A percentile compares a stretch with the other conserved stretches of the same genome.
phyloP scores from a whole-genome alignment of 257 asterid genomes.

The Plantago ovata region DNA sequence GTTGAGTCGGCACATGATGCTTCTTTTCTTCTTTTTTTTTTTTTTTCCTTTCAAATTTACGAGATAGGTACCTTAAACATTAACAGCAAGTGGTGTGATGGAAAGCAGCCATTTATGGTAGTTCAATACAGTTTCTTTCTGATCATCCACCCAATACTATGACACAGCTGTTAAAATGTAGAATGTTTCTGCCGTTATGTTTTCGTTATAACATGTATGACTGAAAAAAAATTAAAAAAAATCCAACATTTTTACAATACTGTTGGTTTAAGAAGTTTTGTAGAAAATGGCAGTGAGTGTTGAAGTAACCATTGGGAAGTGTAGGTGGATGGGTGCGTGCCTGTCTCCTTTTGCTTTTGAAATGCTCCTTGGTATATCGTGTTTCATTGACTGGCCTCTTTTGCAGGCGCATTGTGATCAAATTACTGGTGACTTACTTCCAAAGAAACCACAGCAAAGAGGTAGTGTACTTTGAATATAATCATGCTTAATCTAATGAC shows the following conservation, averaged over 20 bases:
- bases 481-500: background rate
- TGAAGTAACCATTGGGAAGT: no score
- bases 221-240: no score
- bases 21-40: no score
- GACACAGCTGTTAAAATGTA: background rate
- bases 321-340: no score
- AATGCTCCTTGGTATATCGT: no score
- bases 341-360: no score
- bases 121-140: background rate
- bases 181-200: background rate
- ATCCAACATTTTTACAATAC: no score
- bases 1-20: background rate
- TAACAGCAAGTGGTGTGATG: background rate
- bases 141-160: background rate
- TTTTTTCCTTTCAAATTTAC: background rate
- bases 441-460: constrained; percentile 98
- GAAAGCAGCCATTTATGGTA: constrained; percentile 2
- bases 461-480: constrained; percentile 38
- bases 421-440: constrained; percentile 88
- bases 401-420: constrained; percentile 96
- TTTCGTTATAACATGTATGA: no score
- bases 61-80: constrained; percentile 8
- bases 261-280: no score
- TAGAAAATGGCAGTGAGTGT: no score
- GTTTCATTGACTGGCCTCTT: constrained; percentile 13